Evolutionary conservation across 2,329 filamentous ascomycete genomes (phyloP).

Genomic region (Exserohilum rostratum): DNA sequence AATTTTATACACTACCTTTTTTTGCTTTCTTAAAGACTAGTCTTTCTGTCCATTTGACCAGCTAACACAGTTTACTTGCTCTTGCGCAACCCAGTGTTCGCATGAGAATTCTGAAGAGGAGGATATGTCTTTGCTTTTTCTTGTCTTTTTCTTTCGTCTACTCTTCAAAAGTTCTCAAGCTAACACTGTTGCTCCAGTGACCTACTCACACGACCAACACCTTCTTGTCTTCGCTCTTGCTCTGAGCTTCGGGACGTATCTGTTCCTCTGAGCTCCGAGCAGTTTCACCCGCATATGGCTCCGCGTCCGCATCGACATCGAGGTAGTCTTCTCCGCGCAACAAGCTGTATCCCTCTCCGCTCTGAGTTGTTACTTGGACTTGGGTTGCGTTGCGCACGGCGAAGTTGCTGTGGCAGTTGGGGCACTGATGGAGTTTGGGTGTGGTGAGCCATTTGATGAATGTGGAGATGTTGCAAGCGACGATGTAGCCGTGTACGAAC

Average conservation of each 20-base stretch:
- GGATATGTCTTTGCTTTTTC: no score
- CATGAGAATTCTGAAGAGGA: no score
- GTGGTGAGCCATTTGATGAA: neutral
- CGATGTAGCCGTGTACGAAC: constrained; percentile 18
- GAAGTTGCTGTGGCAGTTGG: constrained; percentile 23
- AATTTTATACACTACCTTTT: no score
- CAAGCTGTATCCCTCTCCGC: constrained; percentile 21
- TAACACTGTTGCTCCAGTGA: neutral
- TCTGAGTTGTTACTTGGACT: constrained; percentile 3
- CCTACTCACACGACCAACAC: constrained; percentile 7
- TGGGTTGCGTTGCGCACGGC: neutral
- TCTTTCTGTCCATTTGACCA: no score
- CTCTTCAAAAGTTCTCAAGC: no score
- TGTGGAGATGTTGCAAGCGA: constrained; percentile 10
- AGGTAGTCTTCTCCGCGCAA: constrained; percentile 26
- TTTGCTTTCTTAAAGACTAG: no score
- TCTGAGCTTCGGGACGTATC: constrained; percentile 8
- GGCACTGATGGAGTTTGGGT: constrained; percentile 17
- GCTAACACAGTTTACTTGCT: no score
- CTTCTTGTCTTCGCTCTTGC: constrained; percentile 14
- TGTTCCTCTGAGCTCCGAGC: constrained; percentile 13
- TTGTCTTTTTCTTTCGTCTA: no score
- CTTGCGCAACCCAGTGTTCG: no score
- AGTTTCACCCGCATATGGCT: constrained; percentile 8
- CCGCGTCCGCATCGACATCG: constrained; percentile 21